Base-by-base conservation (phyloP, 179 eudicot species). In the Amaranthus tricolor region DNA sequence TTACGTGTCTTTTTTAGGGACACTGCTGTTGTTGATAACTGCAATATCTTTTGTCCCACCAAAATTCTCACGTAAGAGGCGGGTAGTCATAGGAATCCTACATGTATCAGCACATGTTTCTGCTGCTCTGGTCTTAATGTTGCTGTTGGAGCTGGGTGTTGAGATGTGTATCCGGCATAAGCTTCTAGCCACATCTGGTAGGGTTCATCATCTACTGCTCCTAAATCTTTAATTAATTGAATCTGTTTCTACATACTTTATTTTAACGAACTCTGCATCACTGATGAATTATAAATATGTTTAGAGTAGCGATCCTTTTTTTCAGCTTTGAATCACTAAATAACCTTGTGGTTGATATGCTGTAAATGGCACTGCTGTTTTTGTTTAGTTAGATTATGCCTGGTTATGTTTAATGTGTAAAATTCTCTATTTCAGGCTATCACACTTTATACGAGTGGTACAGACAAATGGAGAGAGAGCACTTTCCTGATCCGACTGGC, bases 401-500 rank as follows among this genome's bases (percentile, higher is more conserved):
- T 7, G 47, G 50, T 17, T 44, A 58, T 56, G 71, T 11, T 44
- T 65, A 40, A 66, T 16, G 24, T 11, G 7, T 71, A 45, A n/a
- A 49, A 70, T 15, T 70, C 53, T 43, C 67, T 19, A n/a, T 76
- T 81, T 76, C 92, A 92, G 98, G 99, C 68, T 93, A 96, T 81
- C 98, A 93, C 83, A 93, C 97, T 67, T 79, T 96, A 51, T 96
- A 96, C 65, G 87, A 96, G 79, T 96, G 99, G 99, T 96, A 96
- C 77, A 82, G 93, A 58, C 86, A 90, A 53, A 91, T 96, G 79
- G 99, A 96, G 77, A 88, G 90, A 63, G 97, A 96, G 79, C 98
- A 96, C 82, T 96, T 96, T 79, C 99, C 99, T 13, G 99, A 96
- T 74, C 99, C 98, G 52, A 88, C 98, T 60, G 98, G 99, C 47